A percentile compares a stretch with the other conserved stretches of the same genome.
Conservation (phyloP, 2,329 filamentous ascomycete species). For the Botrytis galanthina region DNA sequence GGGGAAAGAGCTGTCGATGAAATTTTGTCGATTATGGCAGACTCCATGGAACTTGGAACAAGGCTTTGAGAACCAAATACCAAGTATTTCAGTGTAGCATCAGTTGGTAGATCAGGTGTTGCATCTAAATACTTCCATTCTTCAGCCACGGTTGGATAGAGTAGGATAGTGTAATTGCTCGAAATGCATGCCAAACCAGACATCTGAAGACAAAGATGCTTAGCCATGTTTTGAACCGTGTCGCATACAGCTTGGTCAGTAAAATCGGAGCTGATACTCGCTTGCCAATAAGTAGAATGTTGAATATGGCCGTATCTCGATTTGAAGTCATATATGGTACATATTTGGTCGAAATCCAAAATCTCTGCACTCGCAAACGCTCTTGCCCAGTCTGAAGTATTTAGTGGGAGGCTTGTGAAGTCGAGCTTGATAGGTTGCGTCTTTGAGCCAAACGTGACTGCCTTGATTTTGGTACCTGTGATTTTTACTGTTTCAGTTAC, state of each 20-base stretch:
- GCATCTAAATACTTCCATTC: slow-evolving; percentile 36
- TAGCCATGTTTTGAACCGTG: slow-evolving; percentile 24
- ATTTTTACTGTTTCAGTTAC: neutral
- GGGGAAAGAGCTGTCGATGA: neutral
- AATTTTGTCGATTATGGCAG: neutral
- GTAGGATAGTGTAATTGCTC: slow-evolving; percentile 28
- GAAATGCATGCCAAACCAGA: slow-evolving; percentile 29
- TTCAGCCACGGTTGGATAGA: slow-evolving; percentile 32
- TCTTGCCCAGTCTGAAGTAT: neutral
- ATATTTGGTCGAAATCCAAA: slow-evolving; percentile 28
- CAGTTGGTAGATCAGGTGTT: neutral
- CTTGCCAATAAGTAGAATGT: slow-evolving; percentile 22
- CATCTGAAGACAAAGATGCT: slow-evolving; percentile 28
- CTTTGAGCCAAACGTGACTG: neutral
- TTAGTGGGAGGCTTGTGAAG: neutral
- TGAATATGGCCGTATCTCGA: slow-evolving; percentile 20
- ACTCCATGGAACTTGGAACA: neutral
- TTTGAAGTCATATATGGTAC: slow-evolving; percentile 33
- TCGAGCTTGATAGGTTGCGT: neutral
- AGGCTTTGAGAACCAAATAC: slow-evolving; percentile 27
- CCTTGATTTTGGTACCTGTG: neutral
- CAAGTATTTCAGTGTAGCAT: slow-evolving; percentile 30
- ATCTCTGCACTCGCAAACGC: slow-evolving; percentile 4
- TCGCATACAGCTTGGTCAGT: slow-evolving; percentile 17
- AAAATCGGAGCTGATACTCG: slow-evolving; percentile 22